Base-by-base conservation (phyloP, 2,329 filamentous ascomycete species). In the Phialophora verrucosa region DNA sequence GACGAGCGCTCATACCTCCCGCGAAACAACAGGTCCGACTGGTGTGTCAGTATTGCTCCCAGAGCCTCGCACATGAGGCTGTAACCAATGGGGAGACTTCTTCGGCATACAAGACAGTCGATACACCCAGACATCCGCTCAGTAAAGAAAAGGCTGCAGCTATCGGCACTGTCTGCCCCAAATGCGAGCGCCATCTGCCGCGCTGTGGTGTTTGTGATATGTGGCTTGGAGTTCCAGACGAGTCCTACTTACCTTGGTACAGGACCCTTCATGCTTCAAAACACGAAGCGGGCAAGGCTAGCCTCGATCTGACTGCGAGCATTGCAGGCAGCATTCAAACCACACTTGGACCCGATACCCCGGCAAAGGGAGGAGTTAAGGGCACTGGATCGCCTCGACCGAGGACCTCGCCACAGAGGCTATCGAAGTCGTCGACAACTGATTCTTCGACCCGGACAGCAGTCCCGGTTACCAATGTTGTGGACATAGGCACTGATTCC, bases 171-270 rank as follows among this genome's bases (percentile, higher is more conserved):
- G 79, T 86, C 0, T 90, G 87, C 73, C 85, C 85, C 0, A 83
- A 83, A 58, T 90, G 87, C 72, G 84, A 83, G n/a, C 79, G 85
- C 1, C 85, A 87, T 70, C 84, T 89, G 81, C 87, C 87, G 1
- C 81, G 87, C 2, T 90, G 87, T 70, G 85, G 84, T 1, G 79
- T 90, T 11, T 90, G 87, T 72, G 84, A 83, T 73, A 76, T 87
- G 68, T 88, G 85, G 85, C 78, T 89, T 2, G 87, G 87, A 0
- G 82, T 82, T 12, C 84, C 85, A 0, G 85, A 88, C 74, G 83
- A 85, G 4, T 79, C 80, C 68, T 82, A 69, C 54, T 55, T 72
- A 50, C 70, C 70, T 20, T 71, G 70, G 69, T 69, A 68, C 61
- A 64, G 62, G 8, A 35, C 31, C 10, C 65, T 65, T 42, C 53